These are phyloP conservation scores for Ajuga chamaepitys DNA, from an alignment of 257 asterid genomes.

Conservation along the genomic window DNA sequence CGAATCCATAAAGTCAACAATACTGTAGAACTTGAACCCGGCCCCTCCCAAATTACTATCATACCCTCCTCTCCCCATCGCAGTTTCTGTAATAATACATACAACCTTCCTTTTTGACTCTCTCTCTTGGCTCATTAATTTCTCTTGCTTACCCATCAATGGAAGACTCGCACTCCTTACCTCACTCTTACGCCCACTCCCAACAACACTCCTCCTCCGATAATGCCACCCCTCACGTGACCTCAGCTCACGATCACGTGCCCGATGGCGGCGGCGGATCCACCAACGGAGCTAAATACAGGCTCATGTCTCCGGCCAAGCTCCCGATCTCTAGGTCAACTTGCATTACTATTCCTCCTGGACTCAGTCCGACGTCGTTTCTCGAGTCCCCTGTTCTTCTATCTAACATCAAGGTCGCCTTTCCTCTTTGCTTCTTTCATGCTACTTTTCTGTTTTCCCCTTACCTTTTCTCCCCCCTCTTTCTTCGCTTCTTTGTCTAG, in stretches of 20 bases:
- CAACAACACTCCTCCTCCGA: constrained; percentile 13
- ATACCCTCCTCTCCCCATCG: constrained; percentile 12
- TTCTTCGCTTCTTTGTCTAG: not conserved
- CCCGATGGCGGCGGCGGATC: constrained; percentile 40
- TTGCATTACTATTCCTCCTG: constrained; percentile 80
- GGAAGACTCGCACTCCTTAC: constrained; percentile 37
- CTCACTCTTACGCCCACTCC: constrained; percentile 18
- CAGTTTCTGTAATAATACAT: constrained; percentile 1
- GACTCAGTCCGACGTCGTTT: constrained; percentile 90
- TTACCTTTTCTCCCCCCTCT: not conserved
- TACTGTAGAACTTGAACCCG: not conserved
- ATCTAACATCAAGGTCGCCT: constrained; percentile 74
- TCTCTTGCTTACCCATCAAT: constrained; percentile 17
- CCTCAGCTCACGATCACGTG: constrained; percentile 18
- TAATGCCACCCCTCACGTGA: constrained; percentile 13
- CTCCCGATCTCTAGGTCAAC: constrained; percentile 97
- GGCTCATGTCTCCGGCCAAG: constrained; percentile 93
- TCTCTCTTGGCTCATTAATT: constrained; percentile 12
- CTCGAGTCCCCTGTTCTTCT: constrained; percentile 96
- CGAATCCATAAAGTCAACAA: constrained; percentile 23
- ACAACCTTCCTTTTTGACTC: constrained; percentile 5
- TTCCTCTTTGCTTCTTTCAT: not conserved
- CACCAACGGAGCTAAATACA: constrained; percentile 59
- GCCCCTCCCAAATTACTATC: constrained; percentile 6
- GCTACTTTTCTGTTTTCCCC: not conserved